Conservation (phyloP, 2,329 filamentous ascomycete genomes). For the Colletotrichum agaves region DNA sequence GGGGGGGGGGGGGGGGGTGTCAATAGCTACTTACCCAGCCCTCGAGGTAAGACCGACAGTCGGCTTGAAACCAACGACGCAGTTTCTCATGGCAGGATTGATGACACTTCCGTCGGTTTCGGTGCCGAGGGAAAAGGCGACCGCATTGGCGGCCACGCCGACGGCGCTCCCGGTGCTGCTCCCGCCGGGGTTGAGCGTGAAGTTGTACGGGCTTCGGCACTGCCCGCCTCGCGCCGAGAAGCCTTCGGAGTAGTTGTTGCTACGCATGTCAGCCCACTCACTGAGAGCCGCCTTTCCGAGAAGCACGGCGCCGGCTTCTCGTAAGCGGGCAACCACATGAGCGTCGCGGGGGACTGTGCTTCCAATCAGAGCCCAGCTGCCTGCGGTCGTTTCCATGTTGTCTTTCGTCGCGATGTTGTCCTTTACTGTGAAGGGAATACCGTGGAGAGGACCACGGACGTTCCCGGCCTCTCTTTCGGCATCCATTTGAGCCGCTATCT, state of each 20-base stretch:
- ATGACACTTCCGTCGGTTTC: slow-evolving; percentile 81
- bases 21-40: slow-evolving; percentile 47
- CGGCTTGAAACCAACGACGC: slow-evolving; percentile 78
- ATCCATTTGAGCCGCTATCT: slow-evolving; percentile 71
- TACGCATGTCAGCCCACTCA: slow-evolving; percentile 81
- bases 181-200: slow-evolving; percentile 75
- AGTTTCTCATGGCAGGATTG: slow-evolving; percentile 76
- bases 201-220: slow-evolving; percentile 73
- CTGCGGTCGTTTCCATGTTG: slow-evolving; percentile 79
- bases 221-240: slow-evolving; percentile 74
- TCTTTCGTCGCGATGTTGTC: slow-evolving; percentile 78
- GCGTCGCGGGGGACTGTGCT: slow-evolving; percentile 76
- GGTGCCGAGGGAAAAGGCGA: slow-evolving; percentile 75
- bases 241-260: slow-evolving; percentile 74
- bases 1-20: too few species aligned
- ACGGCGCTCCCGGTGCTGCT: slow-evolving; percentile 74
- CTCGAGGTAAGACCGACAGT: slow-evolving; percentile 79
- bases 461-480: slow-evolving; percentile 65
- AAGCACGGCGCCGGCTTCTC: slow-evolving; percentile 73
- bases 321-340: slow-evolving; percentile 68
- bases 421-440: slow-evolving; percentile 80
- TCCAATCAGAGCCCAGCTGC: slow-evolving; percentile 73
- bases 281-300: slow-evolving; percentile 77
- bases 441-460: slow-evolving; percentile 75
- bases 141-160: slow-evolving; percentile 71